Evolutionary conservation across 208 protist genomes (phyloP).

Genomic region (Trypanosoma cruzi): DNA sequence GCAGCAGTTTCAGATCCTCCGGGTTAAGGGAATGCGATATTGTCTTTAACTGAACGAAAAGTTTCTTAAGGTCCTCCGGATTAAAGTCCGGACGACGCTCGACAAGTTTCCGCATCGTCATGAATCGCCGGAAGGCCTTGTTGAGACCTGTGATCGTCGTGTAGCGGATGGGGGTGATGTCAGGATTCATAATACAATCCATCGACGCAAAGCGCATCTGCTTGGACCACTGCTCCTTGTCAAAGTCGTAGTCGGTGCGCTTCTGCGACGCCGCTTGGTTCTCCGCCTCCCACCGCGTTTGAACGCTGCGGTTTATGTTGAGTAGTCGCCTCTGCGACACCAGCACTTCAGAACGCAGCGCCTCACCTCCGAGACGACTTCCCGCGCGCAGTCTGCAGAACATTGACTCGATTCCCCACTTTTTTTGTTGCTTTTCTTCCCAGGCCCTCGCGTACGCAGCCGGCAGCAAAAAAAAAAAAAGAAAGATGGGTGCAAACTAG

Average conservation of each 20-base stretch:
- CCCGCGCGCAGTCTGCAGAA: conserved; percentile 1
- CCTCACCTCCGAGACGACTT: background rate
- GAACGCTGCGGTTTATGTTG: conserved; percentile 90
- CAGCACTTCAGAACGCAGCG: background rate
- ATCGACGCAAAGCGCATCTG: conserved; percentile 92
- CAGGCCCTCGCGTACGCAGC: background rate
- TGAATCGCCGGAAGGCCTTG: conserved; percentile 77
- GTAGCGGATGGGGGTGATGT: conserved; percentile 83
- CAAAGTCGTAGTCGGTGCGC: conserved; percentile 92
- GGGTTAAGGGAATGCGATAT: conserved; percentile 60
- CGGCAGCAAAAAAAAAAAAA: background rate
- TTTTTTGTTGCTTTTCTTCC: background rate
- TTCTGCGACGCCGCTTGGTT: conserved; percentile 65
- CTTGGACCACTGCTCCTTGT: conserved; percentile 93
- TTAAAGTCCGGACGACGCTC: conserved; percentile 89
- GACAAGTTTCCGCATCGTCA: conserved; percentile 88
- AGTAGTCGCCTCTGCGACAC: conserved; percentile 33
- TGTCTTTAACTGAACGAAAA: conserved; percentile 81
- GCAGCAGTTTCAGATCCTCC: conserved; percentile 68
- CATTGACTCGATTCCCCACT: conserved; percentile 1
- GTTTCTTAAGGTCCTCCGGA: conserved; percentile 53
- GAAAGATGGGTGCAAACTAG: background rate
- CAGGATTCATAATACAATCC: conserved; percentile 93
- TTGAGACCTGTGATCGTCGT: conserved; percentile 71
- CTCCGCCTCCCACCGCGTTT: conserved; percentile 83